These are phyloP conservation scores for Cyberlindnera maritima DNA, from an alignment of 805 yeast genomes.

Conservation along the genomic window DNA sequence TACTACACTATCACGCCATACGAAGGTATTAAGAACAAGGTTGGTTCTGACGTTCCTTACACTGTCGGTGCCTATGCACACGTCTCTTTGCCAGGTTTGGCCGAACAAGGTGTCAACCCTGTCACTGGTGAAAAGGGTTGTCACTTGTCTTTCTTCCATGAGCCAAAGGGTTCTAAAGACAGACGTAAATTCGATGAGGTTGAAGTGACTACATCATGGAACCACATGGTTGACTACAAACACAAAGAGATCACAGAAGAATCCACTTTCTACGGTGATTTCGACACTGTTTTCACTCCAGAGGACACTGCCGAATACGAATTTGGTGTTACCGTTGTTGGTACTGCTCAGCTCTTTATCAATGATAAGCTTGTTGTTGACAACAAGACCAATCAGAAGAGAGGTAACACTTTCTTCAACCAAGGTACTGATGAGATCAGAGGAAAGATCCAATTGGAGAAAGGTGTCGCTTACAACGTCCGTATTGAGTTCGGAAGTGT, in stretches of 20 bases:
- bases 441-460: slow-evolving; percentile 34
- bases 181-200: slow-evolving; percentile 31
- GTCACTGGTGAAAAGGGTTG: slow-evolving; percentile 22
- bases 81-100: slow-evolving; percentile 31
- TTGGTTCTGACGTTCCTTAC: slow-evolving; percentile 23
- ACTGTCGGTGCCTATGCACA: slow-evolving; percentile 35
- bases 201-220: slow-evolving; percentile 16
- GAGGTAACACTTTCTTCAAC: slow-evolving; percentile 51
- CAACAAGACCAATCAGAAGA: slow-evolving; percentile 46
- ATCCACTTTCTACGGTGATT: slow-evolving; percentile 39
- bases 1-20: slow-evolving; percentile 46
- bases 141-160: slow-evolving; percentile 21
- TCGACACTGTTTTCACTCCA: slow-evolving; percentile 43
- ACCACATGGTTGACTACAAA: slow-evolving; percentile 28
- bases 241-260: slow-evolving; percentile 18
- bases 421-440: slow-evolving; percentile 48
- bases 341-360: slow-evolving; percentile 51
- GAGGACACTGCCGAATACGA: slow-evolving; percentile 44
- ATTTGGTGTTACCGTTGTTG: slow-evolving; percentile 49
- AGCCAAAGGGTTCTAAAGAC: slow-evolving; percentile 15
- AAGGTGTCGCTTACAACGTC: slow-evolving; percentile 42
- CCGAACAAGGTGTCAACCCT: slow-evolving; percentile 17
- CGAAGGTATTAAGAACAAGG: slow-evolving; percentile 38
- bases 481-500: slow-evolving; percentile 49
- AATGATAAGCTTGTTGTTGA: slow-evolving; percentile 51